Evolutionary conservation across 169 alveolate genomes (phyloP), one percentile per base, ranked within the genome.

Genomic region (Eimeria zaria): DNA sequence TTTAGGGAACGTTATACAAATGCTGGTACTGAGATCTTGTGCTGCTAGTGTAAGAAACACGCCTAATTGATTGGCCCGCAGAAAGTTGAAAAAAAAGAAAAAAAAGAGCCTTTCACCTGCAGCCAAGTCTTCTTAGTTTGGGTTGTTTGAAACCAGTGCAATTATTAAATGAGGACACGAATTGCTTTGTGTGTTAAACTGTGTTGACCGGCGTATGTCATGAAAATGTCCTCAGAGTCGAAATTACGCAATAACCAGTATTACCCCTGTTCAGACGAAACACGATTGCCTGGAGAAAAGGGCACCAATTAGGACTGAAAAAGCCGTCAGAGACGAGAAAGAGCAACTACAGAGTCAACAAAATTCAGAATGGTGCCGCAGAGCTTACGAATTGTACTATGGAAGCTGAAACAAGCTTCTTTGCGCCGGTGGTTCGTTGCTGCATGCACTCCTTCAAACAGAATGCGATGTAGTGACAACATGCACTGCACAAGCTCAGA

Each of bases 351-450:
- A 73, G 83, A 0, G 53, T 22, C 83, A 73, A 6, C 22, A 39
- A 73, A 73, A 39, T 2, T 18, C 33, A 20, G 53, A 41, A 36
- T n/a, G 8, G 48, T 73, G 51, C 33, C 18, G 55, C 51, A 36
- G 16, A 4, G 55, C 16, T 39, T n/a, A 30, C 14, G 20, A 73
- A 16, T 27, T 39, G 83, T 73, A 73, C 18, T 73, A 33, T 39
- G 36, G 53, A 73, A 39, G 83, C n/a, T 41, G 83, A 18, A 39
- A 18, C 39, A 3, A 20, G 53, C 55, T 18, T 33, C 80, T 36
- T 69, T 36, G n/a, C 51, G 46, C 83, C 36, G 78, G 24, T 73
- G 83, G 55, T 73, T 16, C 83, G 83, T 39, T n/a, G 83, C 83
- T 73, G 83, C 55, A 39, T 36, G 83, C n/a, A 39, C 53, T 33